Base-by-base conservation (phyloP, 2,329 filamentous ascomycete species). In the Epichloe sp. region DNA sequence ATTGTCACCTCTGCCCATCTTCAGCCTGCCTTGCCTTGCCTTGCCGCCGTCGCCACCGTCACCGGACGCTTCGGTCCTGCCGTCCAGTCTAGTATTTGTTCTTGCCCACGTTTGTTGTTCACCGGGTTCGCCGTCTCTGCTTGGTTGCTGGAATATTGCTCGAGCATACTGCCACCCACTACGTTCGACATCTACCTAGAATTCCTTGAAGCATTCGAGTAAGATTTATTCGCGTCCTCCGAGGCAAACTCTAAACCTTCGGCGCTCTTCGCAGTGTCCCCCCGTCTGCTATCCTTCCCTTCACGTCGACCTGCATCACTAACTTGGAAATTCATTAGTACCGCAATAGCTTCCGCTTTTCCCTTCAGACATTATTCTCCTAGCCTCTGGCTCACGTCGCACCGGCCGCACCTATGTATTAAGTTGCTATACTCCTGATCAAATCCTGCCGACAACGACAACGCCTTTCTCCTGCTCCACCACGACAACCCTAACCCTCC, bases 111-210 rank as follows among this genome's bases (percentile, higher is more conserved):
- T 35, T 38, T 42, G 14, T 14, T 11, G 4, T 44, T 10, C 35
- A 42, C 12, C 21, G 17, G 21, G 42, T 40, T 43, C 4, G 37
- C 40, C 34, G 41, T 45, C 15, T 38, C 38, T 57, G 58, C 57
- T 63, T 57, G 60, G 63, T 67, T 68, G 66, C 66, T 68, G 66
- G 64, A 68, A 68, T 66, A 68, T 66, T 66, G 65, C 66, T 62
- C 60, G 59, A 62, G 62, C 58, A 52, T 52, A 47, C 53, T 48
- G 52, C 26, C 26, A 31, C 44, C 40, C 40, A 31, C 19, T 10
- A 49, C 23, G 5, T 43, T 43, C 15, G 44, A 41, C 6, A 14
- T 48, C 15, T 11, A 47, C 35, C 46, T 48, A 46, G n/a, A 14
- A 36, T 15, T n/a, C 10, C 5, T 15, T 43, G 21, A 36, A 52